A percentile compares a stretch with the other conserved stretches of the same genome.
These are phyloP conservation scores for Mycena alexandri DNA, from an alignment of 768 basidiomycete genomes.

Conservation along the genomic window DNA sequence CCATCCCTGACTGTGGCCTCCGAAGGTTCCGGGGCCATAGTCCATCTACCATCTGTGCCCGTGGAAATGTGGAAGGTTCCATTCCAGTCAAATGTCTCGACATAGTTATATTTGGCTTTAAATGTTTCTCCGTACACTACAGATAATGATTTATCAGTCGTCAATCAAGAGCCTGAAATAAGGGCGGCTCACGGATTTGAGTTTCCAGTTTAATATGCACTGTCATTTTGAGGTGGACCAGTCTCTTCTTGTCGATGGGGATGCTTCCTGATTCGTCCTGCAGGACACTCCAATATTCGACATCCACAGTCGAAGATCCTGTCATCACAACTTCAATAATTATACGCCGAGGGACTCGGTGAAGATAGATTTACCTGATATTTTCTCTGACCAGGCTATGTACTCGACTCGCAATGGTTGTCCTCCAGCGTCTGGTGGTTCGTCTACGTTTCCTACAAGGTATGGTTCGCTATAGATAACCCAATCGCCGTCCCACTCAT, in stretches of 20 bases:
- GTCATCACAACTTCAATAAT: conserved; percentile 1
- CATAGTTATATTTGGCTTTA: neutral
- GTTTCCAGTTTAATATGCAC: neutral
- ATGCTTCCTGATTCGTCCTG: conserved; percentile 8
- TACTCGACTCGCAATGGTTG: too few species aligned
- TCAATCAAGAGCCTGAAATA: conserved; percentile 4
- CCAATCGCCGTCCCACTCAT: conserved; percentile 8
- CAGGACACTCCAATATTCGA: conserved; percentile 4
- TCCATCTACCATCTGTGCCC: conserved; percentile 5
- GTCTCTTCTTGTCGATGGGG: conserved; percentile 8
- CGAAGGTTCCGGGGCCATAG: neutral
- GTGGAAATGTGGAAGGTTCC: conserved; percentile 3
- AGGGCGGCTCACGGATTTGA: neutral
- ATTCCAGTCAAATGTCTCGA: neutral
- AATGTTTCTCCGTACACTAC: conserved; percentile 6
- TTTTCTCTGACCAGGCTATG: conserved; percentile 1
- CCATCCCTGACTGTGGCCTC: too few species aligned
- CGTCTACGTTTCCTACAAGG: too few species aligned
- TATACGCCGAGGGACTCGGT: neutral
- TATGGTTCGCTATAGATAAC: neutral
- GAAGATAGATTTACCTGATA: neutral
- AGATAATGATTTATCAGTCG: neutral
- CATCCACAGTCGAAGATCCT: conserved; percentile 5
- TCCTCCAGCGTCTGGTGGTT: too few species aligned
- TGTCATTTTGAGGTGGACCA: neutral